These are phyloP conservation scores for Tricholoma flavovirens DNA, from an alignment of 768 basidiomycete genomes.

Conservation along the genomic window DNA sequence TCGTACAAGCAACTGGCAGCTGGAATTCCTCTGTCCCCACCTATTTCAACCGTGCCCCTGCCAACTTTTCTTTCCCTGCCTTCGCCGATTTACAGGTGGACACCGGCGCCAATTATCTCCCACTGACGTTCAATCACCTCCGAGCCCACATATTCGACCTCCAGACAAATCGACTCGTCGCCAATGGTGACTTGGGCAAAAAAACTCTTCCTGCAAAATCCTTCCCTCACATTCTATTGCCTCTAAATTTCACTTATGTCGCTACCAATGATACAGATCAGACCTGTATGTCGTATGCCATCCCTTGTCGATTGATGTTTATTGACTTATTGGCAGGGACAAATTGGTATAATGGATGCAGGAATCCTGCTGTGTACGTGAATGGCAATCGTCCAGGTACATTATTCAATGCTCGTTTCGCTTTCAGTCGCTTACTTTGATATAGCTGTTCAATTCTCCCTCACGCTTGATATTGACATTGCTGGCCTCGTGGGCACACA, in stretches of 20 bases:
- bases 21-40: conserved; percentile 54
- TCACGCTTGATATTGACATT: conserved; percentile 65
- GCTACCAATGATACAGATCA: conserved; percentile 75
- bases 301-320: conserved; percentile 2
- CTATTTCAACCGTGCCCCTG: conserved; percentile 68
- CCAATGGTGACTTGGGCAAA: conserved; percentile 53
- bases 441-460: conserved; percentile 54
- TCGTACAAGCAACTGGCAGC: conserved; percentile 50
- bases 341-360: conserved; percentile 75
- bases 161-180: conserved; percentile 59
- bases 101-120: conserved; percentile 69
- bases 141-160: conserved; percentile 68
- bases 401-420: conserved; percentile 21
- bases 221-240: conserved; percentile 61
- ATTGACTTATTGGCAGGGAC: conserved; percentile 40
- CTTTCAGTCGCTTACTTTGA: conserved; percentile 16
- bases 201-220: conserved; percentile 60
- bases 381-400: conserved; percentile 55
- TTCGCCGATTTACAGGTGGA: conserved; percentile 71
- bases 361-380: conserved; percentile 45
- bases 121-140: conserved; percentile 65
- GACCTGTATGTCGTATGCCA: conserved; percentile 51
- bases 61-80: conserved; percentile 89
- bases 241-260: conserved; percentile 79
- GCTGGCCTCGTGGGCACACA: conserved; percentile 55